These are phyloP conservation scores for Calonectria pseudoturangicola DNA, from an alignment of 2,329 filamentous ascomycete species.

Conservation along the genomic window DNA sequence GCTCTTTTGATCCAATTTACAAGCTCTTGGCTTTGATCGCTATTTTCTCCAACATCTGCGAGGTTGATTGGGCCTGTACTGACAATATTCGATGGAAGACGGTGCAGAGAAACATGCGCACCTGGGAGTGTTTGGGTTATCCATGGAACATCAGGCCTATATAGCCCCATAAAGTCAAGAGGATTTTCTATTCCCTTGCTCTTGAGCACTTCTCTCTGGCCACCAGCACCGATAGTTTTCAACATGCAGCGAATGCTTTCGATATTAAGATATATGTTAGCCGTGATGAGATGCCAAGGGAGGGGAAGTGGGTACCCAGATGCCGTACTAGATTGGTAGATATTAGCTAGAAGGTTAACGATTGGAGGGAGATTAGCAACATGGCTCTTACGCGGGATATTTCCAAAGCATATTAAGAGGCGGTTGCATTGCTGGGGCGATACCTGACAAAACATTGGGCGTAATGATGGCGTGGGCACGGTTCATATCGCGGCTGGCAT, in stretches of 20 bases:
- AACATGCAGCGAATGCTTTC: constrained; percentile 20
- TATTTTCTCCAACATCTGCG: neutral
- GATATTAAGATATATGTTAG: constrained; percentile 59
- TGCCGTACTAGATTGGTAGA: constrained; percentile 56
- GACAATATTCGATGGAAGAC: neutral
- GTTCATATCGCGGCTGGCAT: constrained; percentile 48
- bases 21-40: neutral
- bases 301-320: constrained; percentile 67
- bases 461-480: constrained; percentile 62
- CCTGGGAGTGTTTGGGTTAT: constrained; percentile 21
- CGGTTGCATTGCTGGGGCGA: constrained; percentile 55
- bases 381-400: constrained; percentile 60
- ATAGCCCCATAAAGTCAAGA: constrained; percentile 17
- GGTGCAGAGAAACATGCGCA: neutral
- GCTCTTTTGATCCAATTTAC: constrained; percentile 15
- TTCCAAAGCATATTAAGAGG: constrained; percentile 64
- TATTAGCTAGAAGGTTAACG: neutral
- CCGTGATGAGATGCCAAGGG: constrained; percentile 63
- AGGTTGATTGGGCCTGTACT: constrained; percentile 16
- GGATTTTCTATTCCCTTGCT: constrained; percentile 18
- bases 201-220: neutral
- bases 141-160: constrained; percentile 16
- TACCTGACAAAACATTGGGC: constrained; percentile 66
- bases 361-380: neutral
- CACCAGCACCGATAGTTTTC: neutral